Base-by-base conservation (phyloP, 2,329 filamentous ascomycete genomes). In the Bipolaris sorokiniana region DNA sequence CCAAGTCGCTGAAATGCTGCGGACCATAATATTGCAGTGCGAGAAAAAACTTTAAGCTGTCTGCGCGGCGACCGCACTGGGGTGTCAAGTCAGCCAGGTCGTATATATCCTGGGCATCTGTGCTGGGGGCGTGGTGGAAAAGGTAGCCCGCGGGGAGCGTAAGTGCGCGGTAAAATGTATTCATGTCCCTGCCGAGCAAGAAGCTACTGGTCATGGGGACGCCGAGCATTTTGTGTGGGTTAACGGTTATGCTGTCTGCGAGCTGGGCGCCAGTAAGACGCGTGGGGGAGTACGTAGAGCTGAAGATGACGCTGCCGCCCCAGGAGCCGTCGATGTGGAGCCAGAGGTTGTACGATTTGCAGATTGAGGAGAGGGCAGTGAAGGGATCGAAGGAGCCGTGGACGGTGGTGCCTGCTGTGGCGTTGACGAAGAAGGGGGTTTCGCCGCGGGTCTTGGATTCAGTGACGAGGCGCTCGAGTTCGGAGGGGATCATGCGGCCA, bases 161-260 rank as follows among this genome's bases (percentile, higher is more conserved):
- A 78, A 97, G 97, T 11, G 92, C 92, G 45, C 79, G 81, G 75
- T 95, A 90, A 75, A 98, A 96, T 22, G 89, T 79, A 54, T 83
- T 81, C 71, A 96, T 78, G 73, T 98, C 93, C 1, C 85, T 84
- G 0, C 86, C 88, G 11, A 99, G 83, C 4, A 99, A 84, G 79
- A 96, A 97, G 0, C 90, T 93, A 79, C 93, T 98, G 0, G 93
- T 97, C 38, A 96, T 80, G 0, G 95, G 94, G 2, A 92, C 90
- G 56, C 91, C 91, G 72, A 98, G 85, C 95, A 98, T 98, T 80
- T 98, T 98, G 80, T 99, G 95, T 55, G 95, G 93, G 76, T 96
- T 98, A 52, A 97, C 85, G 1, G 92, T 91, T 37, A 98, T 81
- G 13, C 88, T 91, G 76, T 97, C 85, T 9, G 93, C 95, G 38